phyloP scores from a whole-genome alignment of 1,139 yeast genomes.

The Lodderomyces pseudojiufengensis region DNA sequence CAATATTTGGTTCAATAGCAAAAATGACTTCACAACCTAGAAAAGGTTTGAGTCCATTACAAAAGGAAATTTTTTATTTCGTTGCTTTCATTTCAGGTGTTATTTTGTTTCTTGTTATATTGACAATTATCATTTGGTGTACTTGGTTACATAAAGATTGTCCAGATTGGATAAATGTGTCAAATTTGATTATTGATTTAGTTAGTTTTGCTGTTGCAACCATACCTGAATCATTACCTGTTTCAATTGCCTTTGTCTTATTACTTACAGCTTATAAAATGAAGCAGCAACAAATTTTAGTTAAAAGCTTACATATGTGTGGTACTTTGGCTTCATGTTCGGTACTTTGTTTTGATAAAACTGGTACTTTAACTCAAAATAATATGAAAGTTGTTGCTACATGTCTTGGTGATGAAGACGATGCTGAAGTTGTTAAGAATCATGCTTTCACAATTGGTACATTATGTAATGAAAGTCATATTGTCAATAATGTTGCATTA shows the following conservation, averaged over 20 bases:
- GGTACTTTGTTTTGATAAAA: slow-evolving; percentile 34
- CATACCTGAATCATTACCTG: slow-evolving; percentile 37
- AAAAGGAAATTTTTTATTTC: slow-evolving; percentile 28
- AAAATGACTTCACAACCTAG: slow-evolving; percentile 29
- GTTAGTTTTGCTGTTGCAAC: slow-evolving; percentile 34
- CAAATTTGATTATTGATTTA: slow-evolving; percentile 29
- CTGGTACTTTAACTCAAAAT: slow-evolving; percentile 36
- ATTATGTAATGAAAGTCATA: slow-evolving; percentile 40
- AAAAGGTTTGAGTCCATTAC: slow-evolving; percentile 30
- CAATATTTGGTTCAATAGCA: slow-evolving; percentile 33
- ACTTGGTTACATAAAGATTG: slow-evolving; percentile 33
- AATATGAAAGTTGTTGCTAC: slow-evolving; percentile 23
- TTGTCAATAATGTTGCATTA: slow-evolving; percentile 15
- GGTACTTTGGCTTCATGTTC: slow-evolving; percentile 35
- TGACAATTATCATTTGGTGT: slow-evolving; percentile 40
- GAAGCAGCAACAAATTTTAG: slow-evolving; percentile 27
- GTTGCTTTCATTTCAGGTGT: slow-evolving; percentile 21
- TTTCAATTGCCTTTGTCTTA: slow-evolving; percentile 33
- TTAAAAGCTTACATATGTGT: slow-evolving; percentile 26
- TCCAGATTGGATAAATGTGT: slow-evolving; percentile 33
- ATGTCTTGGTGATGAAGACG: slow-evolving; percentile 10
- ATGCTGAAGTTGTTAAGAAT: slow-evolving; percentile 36
- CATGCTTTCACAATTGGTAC: slow-evolving; percentile 21
- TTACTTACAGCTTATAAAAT: slow-evolving; percentile 29
- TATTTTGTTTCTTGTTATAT: slow-evolving; percentile 22